A percentile compares a stretch with the other conserved stretches of the same genome.
These are phyloP conservation scores for Xanthoparmelia taractica DNA, from an alignment of 495 filamentous ascomycete genomes.

Conservation along the genomic window DNA sequence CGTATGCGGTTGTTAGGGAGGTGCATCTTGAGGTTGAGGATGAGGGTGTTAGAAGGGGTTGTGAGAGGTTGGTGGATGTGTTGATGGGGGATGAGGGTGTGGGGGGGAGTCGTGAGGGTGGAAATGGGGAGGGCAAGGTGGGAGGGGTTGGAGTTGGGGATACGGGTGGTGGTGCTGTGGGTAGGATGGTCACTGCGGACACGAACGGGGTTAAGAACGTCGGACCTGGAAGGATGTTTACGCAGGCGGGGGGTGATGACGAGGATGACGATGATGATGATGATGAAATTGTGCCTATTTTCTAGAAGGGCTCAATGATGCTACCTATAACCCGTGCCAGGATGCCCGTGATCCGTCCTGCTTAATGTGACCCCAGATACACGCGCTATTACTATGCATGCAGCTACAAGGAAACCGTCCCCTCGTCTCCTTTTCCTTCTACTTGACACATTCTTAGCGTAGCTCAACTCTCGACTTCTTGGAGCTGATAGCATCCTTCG, in stretches of 20 bases:
- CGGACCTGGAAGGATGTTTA: constrained; percentile 10
- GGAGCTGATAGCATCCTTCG: too few relatives aligned
- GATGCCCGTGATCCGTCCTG: background rate
- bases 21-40: constrained; percentile 71
- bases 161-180: constrained; percentile 3
- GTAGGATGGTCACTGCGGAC: constrained; percentile 5
- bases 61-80: constrained; percentile 85
- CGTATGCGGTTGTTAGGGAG: constrained; percentile 85
- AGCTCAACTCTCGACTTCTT: too few relatives aligned
- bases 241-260: background rate
- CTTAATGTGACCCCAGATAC: background rate
- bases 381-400: too few relatives aligned
- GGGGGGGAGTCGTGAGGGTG: constrained; percentile 17
- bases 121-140: background rate
- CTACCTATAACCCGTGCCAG: background rate
- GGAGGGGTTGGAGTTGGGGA: background rate
- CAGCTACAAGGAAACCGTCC: too few relatives aligned
- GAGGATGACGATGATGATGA: constrained; percentile 24
- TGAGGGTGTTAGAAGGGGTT: constrained; percentile 74
- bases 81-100: constrained; percentile 68
- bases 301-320: constrained; percentile 1
- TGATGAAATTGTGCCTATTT: constrained; percentile 23
- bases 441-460: too few relatives aligned
- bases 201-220: constrained; percentile 2
- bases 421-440: too few relatives aligned